phyloP scores from a whole-genome alignment of 2,329 filamentous ascomycete genomes.

The Hymenoscyphus fructigenus region DNA sequence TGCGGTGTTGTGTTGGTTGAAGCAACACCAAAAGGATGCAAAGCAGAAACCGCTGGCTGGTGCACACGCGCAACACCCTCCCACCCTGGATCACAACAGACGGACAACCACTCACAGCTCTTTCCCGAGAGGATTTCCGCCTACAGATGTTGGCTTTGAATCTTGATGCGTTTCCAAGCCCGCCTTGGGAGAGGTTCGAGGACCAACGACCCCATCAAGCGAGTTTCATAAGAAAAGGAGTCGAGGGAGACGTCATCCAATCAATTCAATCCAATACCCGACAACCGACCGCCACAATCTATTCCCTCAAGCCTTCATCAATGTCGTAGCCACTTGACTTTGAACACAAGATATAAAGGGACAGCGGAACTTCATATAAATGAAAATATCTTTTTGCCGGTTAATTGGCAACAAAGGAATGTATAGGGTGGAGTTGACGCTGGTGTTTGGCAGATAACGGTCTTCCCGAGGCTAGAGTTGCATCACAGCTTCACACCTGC shows the following conservation, averaged over 20 bases:
- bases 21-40: neutral
- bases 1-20: neutral
- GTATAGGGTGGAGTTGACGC: neutral
- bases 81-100: neutral
- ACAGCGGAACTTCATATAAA: neutral
- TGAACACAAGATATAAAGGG: neutral
- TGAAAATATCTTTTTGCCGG: too few species aligned
- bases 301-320: neutral
- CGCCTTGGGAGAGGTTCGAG: neutral
- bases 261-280: neutral
- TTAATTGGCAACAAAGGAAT: neutral
- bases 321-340: neutral
- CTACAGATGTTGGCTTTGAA: neutral
- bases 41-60: neutral
- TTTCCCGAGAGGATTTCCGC: neutral
- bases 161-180: constrained; percentile 1
- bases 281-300: neutral
- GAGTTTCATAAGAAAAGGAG: constrained; percentile 1
- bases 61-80: neutral
- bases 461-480: neutral
- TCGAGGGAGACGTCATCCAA: neutral
- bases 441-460: neutral
- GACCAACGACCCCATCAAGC: neutral
- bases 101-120: neutral
- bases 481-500: neutral